Conservation (phyloP, 2,329 filamentous ascomycete species). For the Alternaria arbusti region DNA sequence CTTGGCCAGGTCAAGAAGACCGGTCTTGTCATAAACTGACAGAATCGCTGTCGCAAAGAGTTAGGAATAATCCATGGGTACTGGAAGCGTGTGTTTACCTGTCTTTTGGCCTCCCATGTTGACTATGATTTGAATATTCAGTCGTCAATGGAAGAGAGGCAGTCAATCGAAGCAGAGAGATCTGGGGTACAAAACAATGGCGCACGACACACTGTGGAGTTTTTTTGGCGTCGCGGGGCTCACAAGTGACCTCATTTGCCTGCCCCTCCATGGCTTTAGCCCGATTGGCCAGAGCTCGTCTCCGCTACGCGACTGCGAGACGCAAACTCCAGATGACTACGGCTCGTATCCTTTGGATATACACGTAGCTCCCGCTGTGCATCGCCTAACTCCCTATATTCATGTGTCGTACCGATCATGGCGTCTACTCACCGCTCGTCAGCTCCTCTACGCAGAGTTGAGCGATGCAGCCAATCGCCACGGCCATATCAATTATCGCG, state of each 20-base stretch:
- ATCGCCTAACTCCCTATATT: not conserved
- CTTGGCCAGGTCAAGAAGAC: slow-evolving; percentile 48
- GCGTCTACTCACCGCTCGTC: not conserved
- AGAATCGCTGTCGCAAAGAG: slow-evolving; percentile 71
- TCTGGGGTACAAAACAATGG: slow-evolving; percentile 28
- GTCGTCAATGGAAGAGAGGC: slow-evolving; percentile 21
- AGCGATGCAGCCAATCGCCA: slow-evolving; percentile 9
- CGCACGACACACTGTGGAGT: slow-evolving; percentile 24
- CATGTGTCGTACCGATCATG: not conserved
- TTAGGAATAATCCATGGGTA: not conserved
- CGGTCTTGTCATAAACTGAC: slow-evolving; percentile 99
- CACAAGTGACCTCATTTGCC: slow-evolving; percentile 9
- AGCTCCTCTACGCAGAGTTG: not conserved
- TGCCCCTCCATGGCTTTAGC: slow-evolving; percentile 13
- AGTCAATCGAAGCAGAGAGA: slow-evolving; percentile 13
- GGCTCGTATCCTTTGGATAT: not conserved
- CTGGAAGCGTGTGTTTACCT: slow-evolving; percentile 22
- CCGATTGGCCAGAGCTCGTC: slow-evolving; percentile 15
- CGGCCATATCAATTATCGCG: not conserved
- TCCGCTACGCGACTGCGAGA: not conserved
- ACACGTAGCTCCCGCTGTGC: not conserved
- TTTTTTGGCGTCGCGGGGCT: slow-evolving; percentile 22
- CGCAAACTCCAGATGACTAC: not conserved
- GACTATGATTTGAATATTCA: slow-evolving; percentile 15
- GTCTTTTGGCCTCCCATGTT: slow-evolving; percentile 48